Evolutionary conservation across 352 stramenopile species (phyloP).

Genomic region (Phytopythium sindhum): DNA sequence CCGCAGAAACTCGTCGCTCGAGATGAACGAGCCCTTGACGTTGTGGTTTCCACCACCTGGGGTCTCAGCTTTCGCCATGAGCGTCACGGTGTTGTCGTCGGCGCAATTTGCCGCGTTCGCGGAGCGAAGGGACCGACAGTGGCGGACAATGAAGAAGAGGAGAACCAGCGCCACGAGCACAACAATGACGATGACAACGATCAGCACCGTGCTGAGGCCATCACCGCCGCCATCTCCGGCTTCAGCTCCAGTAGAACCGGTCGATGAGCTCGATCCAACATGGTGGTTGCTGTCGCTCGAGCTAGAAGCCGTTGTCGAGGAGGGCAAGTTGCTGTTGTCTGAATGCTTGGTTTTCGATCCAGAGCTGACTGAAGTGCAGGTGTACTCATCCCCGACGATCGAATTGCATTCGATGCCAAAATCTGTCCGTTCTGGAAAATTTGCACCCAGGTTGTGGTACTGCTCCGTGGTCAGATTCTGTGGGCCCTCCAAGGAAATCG

Average conservation of each 20-base stretch:
- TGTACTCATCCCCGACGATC: background rate
- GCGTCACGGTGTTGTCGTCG: constrained; percentile 31
- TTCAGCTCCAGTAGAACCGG: too few relatives aligned
- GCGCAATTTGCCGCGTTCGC: constrained; percentile 9
- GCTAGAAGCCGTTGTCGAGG: background rate
- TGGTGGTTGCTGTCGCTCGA: background rate
- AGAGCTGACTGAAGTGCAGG: background rate
- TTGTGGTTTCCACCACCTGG: constrained; percentile 11
- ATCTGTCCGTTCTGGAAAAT: background rate
- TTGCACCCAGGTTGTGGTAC: background rate
- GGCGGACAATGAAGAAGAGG: constrained; percentile 33
- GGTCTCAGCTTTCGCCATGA: constrained; percentile 46
- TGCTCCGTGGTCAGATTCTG: background rate
- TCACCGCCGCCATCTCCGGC: constrained; percentile 4
- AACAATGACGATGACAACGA: constrained; percentile 48
- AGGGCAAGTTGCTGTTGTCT: background rate
- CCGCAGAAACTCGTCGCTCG: constrained; percentile 59
- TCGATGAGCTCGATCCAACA: background rate
- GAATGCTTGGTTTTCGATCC: background rate
- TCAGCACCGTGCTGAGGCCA: constrained; percentile 36
- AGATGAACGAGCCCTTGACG: constrained; percentile 56
- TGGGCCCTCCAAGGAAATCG: background rate
- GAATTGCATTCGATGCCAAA: background rate
- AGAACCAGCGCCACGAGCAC: constrained; percentile 33
- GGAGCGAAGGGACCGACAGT: constrained; percentile 26